Evolutionary conservation across 2,329 filamentous ascomycete genomes (phyloP).

Genomic region (Calonectria ilicicola): DNA sequence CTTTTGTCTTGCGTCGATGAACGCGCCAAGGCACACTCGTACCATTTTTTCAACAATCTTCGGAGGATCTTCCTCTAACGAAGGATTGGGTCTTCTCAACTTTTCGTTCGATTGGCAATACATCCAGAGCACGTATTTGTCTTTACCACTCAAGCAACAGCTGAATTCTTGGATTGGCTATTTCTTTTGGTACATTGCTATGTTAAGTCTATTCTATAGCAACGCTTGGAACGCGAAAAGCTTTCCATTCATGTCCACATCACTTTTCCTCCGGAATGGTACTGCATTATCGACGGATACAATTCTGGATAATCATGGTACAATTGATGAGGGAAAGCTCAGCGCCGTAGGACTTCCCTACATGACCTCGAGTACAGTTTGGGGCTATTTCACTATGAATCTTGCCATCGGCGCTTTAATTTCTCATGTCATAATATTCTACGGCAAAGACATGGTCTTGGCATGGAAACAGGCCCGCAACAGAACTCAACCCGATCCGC

Average conservation of each 20-base stretch:
- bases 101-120: conserved; percentile 1
- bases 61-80: neutral
- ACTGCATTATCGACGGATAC: neutral
- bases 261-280: conserved; percentile 36
- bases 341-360: neutral
- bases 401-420: neutral
- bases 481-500: neutral
- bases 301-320: neutral
- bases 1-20: neutral
- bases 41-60: neutral
- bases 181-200: conserved; percentile 49
- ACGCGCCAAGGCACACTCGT: neutral
- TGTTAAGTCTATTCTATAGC: conserved; percentile 54
- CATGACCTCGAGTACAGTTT: neutral
- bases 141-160: neutral
- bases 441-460: neutral
- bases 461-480: neutral
- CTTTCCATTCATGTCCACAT: conserved; percentile 48
- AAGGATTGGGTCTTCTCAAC: neutral
- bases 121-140: neutral
- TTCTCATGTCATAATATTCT: neutral
- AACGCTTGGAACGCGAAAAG: conserved; percentile 52
- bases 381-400: conserved; percentile 1
- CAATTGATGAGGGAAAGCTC: neutral
- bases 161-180: conserved; percentile 28